Conservation (phyloP, 169 alveolate species). For the Plasmodium blacklocki region DNA sequence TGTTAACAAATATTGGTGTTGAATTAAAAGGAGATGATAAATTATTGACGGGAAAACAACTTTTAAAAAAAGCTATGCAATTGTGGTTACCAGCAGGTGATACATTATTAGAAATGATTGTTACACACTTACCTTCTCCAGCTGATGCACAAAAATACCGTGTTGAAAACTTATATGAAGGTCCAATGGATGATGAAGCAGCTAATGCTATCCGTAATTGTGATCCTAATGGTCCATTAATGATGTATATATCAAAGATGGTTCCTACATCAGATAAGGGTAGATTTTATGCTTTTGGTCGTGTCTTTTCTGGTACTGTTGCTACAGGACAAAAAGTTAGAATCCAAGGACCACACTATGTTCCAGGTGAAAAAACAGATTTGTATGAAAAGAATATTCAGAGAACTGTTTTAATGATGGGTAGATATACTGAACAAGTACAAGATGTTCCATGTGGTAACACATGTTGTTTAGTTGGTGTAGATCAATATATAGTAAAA, state of each 20-base stretch:
- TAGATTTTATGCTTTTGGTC: conserved; percentile 99
- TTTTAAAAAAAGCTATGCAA: conserved; percentile 98
- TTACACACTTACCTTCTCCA: conserved; percentile 99
- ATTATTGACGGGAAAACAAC: conserved; percentile 96
- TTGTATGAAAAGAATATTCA: conserved; percentile 95
- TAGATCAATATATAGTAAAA: conserved; percentile 97
- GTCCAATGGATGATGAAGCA: conserved; percentile 99
- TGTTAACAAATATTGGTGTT: conserved; percentile 94
- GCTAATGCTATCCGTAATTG: conserved; percentile 97
- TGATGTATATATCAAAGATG: conserved; percentile 99
- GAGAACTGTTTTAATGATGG: conserved; percentile 99
- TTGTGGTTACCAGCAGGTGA: conserved; percentile 99
- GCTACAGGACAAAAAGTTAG: conserved; percentile 99
- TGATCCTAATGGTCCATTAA: conserved; percentile 98
- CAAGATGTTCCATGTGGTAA: conserved; percentile 99
- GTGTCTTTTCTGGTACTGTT: conserved; percentile 99
- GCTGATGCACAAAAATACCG: conserved; percentile 98
- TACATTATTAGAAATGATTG: conserved; percentile 98
- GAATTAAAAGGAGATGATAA: conserved; percentile 96
- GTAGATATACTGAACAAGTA: conserved; percentile 96
- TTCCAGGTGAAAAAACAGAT: conserved; percentile 98
- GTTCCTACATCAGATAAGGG: conserved; percentile 99
- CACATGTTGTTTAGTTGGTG: conserved; percentile 99
- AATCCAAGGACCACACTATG: conserved; percentile 99
- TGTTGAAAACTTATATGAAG: conserved; percentile 97